phyloP scores from a whole-genome alignment of 2,329 filamentous ascomycete genomes.

The Colletotrichum sp. region DNA sequence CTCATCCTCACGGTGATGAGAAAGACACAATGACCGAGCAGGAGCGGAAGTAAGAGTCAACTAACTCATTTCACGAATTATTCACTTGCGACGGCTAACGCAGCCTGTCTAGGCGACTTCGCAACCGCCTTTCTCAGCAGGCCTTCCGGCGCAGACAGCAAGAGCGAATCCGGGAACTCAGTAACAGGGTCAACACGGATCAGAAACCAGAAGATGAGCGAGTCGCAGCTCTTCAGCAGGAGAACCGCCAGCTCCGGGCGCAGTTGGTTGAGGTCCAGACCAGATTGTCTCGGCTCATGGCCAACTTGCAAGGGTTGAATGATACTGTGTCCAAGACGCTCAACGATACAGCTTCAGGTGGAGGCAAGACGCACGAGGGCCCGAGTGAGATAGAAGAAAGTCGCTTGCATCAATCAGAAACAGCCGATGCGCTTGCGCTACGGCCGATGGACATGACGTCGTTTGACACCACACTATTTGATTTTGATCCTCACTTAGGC shows the following conservation, averaged over 20 bases:
- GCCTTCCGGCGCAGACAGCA: constrained; percentile 35
- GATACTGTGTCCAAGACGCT: constrained; percentile 29
- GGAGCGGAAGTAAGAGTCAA: neutral
- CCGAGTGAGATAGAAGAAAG: neutral
- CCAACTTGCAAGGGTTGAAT: constrained; percentile 27
- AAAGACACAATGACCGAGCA: neutral
- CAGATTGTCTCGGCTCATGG: constrained; percentile 28
- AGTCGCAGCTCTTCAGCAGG: constrained; percentile 26
- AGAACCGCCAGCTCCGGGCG: constrained; percentile 29
- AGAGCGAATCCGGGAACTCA: constrained; percentile 30
- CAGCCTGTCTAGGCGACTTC: constrained; percentile 26
- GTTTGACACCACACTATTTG: neutral
- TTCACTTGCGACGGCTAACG: neutral
- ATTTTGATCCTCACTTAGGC: neutral
- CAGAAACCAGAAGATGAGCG: constrained; percentile 28
- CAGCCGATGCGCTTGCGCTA: neutral
- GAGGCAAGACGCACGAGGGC: neutral
- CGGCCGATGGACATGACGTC: neutral
- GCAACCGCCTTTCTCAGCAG: constrained; percentile 36
- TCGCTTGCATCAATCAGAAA: neutral
- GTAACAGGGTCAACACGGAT: constrained; percentile 25
- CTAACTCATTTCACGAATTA: neutral
- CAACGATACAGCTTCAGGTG: constrained; percentile 13
- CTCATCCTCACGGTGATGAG: neutral
- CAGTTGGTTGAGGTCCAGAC: constrained; percentile 34